Evolutionary conservation across 805 yeast species (phyloP).

Genomic region (Starmerella stellata): DNA sequence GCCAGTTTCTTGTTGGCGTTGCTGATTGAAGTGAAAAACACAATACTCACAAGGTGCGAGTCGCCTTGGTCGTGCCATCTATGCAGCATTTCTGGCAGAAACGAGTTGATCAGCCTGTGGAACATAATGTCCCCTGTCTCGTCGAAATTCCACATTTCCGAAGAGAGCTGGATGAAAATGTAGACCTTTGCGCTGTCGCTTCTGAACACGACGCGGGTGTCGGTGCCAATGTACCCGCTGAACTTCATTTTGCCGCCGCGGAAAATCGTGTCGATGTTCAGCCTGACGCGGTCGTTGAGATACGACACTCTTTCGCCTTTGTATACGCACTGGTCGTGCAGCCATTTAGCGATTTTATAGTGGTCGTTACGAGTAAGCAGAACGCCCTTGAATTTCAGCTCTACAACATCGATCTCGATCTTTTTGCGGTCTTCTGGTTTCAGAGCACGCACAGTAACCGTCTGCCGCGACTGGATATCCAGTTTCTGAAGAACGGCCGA

Average conservation of each 20-base stretch:
- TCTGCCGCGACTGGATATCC: conserved; percentile 49
- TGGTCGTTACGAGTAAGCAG: conserved; percentile 76
- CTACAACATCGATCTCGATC: conserved; percentile 59
- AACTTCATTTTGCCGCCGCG: conserved; percentile 49
- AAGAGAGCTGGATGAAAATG: conserved; percentile 70
- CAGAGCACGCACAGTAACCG: conserved; percentile 37
- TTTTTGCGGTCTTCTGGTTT: conserved; percentile 14
- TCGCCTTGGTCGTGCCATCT: conserved; percentile 76
- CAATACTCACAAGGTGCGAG: conserved; percentile 80
- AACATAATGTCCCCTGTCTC: conserved; percentile 90
- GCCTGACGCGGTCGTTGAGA: conserved; percentile 39
- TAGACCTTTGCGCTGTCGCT: conserved; percentile 78
- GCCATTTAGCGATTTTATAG: conserved; percentile 59
- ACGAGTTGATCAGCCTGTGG: conserved; percentile 77
- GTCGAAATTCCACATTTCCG: conserved; percentile 97
- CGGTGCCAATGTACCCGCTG: conserved; percentile 54
- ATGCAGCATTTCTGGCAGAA: conserved; percentile 74
- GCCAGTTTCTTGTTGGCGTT: background rate
- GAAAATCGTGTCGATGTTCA: conserved; percentile 44
- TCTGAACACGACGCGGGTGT: conserved; percentile 68
- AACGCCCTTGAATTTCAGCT: conserved; percentile 61
- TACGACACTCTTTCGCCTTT: conserved; percentile 47
- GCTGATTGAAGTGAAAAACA: conserved; percentile 41
- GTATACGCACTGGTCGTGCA: conserved; percentile 49
- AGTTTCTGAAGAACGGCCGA: conserved; percentile 21